These are phyloP conservation scores for Phytopythium mirpurense DNA, from an alignment of 352 stramenopile genomes.

Conservation along the genomic window DNA sequence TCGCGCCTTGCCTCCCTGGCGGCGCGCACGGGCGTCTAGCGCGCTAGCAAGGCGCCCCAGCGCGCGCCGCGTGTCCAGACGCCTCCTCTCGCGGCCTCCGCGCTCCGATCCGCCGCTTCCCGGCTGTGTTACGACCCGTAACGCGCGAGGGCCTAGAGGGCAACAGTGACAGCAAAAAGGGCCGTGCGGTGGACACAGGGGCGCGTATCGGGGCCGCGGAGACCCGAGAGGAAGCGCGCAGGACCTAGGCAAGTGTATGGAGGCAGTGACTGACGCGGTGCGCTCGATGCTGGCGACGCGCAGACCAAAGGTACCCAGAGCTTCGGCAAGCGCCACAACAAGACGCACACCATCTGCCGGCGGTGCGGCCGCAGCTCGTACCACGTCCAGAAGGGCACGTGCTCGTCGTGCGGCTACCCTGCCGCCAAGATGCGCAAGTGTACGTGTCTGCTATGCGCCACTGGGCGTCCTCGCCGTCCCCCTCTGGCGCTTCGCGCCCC, in stretches of 20 bases:
- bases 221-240: too few relatives aligned
- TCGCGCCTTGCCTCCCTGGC: not conserved
- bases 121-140: not conserved
- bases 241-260: too few relatives aligned
- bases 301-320: slow-evolving; percentile 99
- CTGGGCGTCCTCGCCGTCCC: slow-evolving; percentile 4
- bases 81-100: not conserved
- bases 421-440: slow-evolving; percentile 97
- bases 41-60: not conserved
- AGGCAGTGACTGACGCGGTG: slow-evolving; percentile 10
- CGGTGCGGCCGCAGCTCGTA: slow-evolving; percentile 98
- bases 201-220: too few relatives aligned
- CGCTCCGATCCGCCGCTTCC: not conserved
- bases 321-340: slow-evolving; percentile 99
- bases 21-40: not conserved
- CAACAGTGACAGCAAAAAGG: not conserved
- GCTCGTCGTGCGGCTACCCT: slow-evolving; percentile 98
- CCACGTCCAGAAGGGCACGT: slow-evolving; percentile 99
- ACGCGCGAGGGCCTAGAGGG: not conserved
- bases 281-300: slow-evolving; percentile 6
- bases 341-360: slow-evolving; percentile 99
- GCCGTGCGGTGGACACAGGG: not conserved
- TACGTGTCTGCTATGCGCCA: too few relatives aligned
- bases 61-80: too few relatives aligned
- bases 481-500: not conserved